A percentile compares a stretch with the other conserved stretches of the same genome.
Evolutionary conservation across 306 rosid species (phyloP).

Genomic region (Pyrus bretschneideri): DNA sequence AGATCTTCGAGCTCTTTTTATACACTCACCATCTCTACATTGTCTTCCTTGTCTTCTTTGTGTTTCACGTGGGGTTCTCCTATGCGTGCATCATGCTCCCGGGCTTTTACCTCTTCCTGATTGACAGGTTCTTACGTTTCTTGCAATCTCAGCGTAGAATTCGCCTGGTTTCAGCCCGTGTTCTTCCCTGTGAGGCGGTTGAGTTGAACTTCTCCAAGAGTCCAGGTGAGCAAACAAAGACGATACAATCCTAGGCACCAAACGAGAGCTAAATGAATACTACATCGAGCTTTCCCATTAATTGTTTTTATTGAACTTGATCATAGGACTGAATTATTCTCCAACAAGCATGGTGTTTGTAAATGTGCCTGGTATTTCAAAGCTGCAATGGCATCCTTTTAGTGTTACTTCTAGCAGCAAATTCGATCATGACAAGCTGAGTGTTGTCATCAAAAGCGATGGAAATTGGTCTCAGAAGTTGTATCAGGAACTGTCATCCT

Average conservation of each 20-base stretch:
- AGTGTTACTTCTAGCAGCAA: conserved; percentile 38
- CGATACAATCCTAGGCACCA: too few relatives aligned
- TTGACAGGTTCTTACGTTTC: conserved; percentile 47
- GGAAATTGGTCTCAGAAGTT: conserved; percentile 45
- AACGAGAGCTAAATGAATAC: neutral
- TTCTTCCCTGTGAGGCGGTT: conserved; percentile 50
- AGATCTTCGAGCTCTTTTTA: conserved; percentile 49
- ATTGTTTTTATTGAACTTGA: neutral
- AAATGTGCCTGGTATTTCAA: conserved; percentile 53
- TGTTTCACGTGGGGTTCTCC: conserved; percentile 54
- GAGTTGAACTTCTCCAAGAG: conserved; percentile 55
- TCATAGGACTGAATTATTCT: conserved; percentile 36
- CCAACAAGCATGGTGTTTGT: conserved; percentile 52
- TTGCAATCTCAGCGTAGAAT: conserved; percentile 43
- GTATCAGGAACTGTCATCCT: conserved; percentile 33
- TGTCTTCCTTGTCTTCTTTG: conserved; percentile 45
- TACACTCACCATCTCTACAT: conserved; percentile 47
- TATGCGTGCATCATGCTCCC: conserved; percentile 46
- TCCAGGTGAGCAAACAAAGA: conserved; percentile 16
- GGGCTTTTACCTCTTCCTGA: conserved; percentile 52
- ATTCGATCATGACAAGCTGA: conserved; percentile 37
- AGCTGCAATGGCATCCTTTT: conserved; percentile 67
- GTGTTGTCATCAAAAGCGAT: conserved; percentile 36
- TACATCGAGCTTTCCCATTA: neutral
- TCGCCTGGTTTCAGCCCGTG: conserved; percentile 31